Evolutionary conservation across 2,329 filamentous ascomycete genomes (phyloP), one percentile per base, ranked within the genome.

Genomic region (Fusarium sp.): DNA sequence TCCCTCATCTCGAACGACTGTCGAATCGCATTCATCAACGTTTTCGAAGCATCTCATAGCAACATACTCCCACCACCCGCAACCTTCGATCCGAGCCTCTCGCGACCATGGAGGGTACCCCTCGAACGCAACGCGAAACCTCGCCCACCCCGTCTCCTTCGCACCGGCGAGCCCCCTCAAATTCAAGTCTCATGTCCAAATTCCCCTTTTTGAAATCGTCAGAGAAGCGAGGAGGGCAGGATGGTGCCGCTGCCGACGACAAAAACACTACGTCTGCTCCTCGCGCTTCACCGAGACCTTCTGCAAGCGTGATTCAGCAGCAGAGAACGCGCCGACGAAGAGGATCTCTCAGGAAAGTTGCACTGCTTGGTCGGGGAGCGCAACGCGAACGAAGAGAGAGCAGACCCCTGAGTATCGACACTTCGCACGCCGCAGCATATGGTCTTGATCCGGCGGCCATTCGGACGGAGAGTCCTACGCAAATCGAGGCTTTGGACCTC

Each of bases 301-400:
- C 79, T 66, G 78, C 74, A 57, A 81, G 75, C 66, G 76, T 79
- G 38, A 75, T 78, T 56, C 84, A 84, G 78, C 86, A 83, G 79
- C 86, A 82, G 80, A 87, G 82, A 85, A 87, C 76, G 82, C 89
- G 95, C 65, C 91, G 92, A 77, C 90, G 95, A 69, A 94, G 93
- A 80, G 95, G 95, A 5, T 98, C 95, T 12, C 86, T 98, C 81
- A 90, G 95, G 69, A 98, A 98, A 83, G 94, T 94, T 12, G 95
- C 95, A 30, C 86, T 98, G 58, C 87, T 98, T 20, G 94, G 94
- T 17, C 93, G 93, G 71, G 92, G 92, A 70, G 90, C 87, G 64
- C 91, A 89, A 81, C 87, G 89, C 69, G 90, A 90, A 76, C 87
- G 84, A 78, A 88, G 85, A 74, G 90, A 91, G 65, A 83, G 82